These are phyloP conservation scores for Huntiella omanensis DNA, from an alignment of 2,329 filamentous ascomycete genomes.

Conservation along the genomic window DNA sequence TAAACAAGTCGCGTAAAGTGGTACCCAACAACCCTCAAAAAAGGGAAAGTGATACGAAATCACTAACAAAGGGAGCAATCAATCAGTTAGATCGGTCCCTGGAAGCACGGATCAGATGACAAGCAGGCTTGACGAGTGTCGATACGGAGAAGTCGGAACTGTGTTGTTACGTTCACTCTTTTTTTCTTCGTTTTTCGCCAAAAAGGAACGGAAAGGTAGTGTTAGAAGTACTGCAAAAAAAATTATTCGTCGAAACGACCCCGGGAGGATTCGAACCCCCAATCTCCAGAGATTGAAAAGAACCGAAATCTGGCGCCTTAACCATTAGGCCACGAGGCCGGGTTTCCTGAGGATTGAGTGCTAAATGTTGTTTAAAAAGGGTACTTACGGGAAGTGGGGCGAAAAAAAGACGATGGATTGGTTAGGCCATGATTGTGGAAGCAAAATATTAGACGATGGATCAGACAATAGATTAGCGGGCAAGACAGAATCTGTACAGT, in stretches of 20 bases:
- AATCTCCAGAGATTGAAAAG: slow-evolving; percentile 10
- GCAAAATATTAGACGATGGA: no score
- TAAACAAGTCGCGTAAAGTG: no score
- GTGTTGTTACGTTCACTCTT: background rate
- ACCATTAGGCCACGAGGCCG: slow-evolving; percentile 12
- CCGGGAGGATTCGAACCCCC: slow-evolving; percentile 12
- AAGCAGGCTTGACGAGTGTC: background rate
- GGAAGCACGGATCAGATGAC: no score
- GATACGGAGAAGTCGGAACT: background rate
- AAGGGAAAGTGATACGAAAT: background rate
- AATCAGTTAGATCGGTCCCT: background rate
- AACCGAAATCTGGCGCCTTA: slow-evolving; percentile 12
- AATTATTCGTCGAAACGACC: slow-evolving; percentile 1
- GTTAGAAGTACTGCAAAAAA: no score
- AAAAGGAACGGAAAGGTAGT: background rate
- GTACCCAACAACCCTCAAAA: no score
- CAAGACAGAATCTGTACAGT: no score
- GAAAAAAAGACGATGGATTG: background rate
- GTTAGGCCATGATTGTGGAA: background rate
- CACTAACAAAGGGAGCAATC: background rate
- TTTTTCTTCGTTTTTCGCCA: background rate
- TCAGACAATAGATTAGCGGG: no score
- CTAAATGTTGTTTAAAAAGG: background rate
- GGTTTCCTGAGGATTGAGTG: background rate
- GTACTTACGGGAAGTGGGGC: background rate